phyloP scores from a whole-genome alignment of 176 grass and related monocot species.

The Phyllostachys edulis region DNA sequence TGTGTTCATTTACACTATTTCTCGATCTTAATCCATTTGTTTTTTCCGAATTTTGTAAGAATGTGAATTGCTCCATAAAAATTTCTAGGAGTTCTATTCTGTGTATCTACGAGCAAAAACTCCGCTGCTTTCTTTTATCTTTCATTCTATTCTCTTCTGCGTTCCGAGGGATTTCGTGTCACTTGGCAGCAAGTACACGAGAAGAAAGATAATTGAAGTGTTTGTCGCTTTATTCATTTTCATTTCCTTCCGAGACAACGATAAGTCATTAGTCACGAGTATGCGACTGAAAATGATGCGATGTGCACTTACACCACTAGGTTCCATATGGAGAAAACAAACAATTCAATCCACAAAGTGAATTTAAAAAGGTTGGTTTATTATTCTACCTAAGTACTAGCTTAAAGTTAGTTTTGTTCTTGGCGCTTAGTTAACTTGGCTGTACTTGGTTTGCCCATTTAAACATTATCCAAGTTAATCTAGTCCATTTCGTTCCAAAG shows the following conservation, averaged over 20 bases:
- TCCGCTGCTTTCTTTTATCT: neutral
- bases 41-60: neutral
- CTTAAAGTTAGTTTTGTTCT: neutral
- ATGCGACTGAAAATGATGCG: conserved; percentile 24
- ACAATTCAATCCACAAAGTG: neutral
- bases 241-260: neutral
- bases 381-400: too few relatives aligned
- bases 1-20: conserved; percentile 1
- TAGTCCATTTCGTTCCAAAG: neutral
- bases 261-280: neutral
- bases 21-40: neutral
- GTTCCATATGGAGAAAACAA: neutral
- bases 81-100: neutral
- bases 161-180: neutral
- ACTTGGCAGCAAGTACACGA: neutral
- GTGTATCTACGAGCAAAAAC: neutral
- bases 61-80: neutral
- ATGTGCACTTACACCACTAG: neutral
- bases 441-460: neutral
- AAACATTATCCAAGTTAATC: neutral
- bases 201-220: neutral
- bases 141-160: neutral
- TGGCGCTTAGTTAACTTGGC: neutral
- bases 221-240: neutral
- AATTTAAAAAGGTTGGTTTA: neutral